A percentile compares a stretch with the other conserved stretches of the same genome.
Conservation (phyloP, 1,284 basidiomycete species). For the Takashimella tepidaria region DNA sequence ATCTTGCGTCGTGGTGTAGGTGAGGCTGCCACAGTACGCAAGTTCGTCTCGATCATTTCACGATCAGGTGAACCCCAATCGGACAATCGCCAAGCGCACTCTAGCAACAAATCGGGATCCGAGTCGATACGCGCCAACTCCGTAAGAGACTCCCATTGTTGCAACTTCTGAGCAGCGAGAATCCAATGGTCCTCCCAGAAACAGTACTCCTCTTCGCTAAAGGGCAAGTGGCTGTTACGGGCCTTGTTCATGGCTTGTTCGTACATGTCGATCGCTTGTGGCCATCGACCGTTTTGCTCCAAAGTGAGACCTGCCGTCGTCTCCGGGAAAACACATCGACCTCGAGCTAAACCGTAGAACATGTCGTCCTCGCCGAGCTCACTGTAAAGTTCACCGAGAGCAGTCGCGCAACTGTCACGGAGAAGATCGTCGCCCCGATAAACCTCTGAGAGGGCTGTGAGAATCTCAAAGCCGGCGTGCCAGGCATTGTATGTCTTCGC, state of each 20-base stretch:
- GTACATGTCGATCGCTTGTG: constrained; percentile 82
- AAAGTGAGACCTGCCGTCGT: constrained; percentile 89
- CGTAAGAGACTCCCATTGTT: constrained; percentile 93
- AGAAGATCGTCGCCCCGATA: constrained; percentile 77
- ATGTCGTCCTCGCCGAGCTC: constrained; percentile 95
- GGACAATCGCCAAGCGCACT: constrained; percentile 90
- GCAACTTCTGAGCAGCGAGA: constrained; percentile 88
- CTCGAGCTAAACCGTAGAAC: constrained; percentile 95
- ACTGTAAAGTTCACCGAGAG: constrained; percentile 90
- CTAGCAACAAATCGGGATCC: constrained; percentile 87
- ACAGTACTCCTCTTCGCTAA: constrained; percentile 93
- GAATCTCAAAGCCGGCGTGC: constrained; percentile 84
- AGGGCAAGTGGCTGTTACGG: constrained; percentile 75
- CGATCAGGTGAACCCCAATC: constrained; percentile 72
- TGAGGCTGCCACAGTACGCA: constrained; percentile 74
- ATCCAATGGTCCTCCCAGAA: constrained; percentile 99
- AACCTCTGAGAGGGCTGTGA: constrained; percentile 66
- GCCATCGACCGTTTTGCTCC: constrained; percentile 98
- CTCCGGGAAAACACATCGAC: constrained; percentile 79
- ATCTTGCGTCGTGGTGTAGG: constrained; percentile 89
- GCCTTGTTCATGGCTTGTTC: constrained; percentile 87
- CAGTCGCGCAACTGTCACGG: constrained; percentile 82
- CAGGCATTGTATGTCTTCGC: constrained; percentile 95
- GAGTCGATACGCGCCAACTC: constrained; percentile 89
- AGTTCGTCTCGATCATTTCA: constrained; percentile 77